phyloP scores from a whole-genome alignment of 371 early-diverging fungal species.

The Mortierella sp. region DNA sequence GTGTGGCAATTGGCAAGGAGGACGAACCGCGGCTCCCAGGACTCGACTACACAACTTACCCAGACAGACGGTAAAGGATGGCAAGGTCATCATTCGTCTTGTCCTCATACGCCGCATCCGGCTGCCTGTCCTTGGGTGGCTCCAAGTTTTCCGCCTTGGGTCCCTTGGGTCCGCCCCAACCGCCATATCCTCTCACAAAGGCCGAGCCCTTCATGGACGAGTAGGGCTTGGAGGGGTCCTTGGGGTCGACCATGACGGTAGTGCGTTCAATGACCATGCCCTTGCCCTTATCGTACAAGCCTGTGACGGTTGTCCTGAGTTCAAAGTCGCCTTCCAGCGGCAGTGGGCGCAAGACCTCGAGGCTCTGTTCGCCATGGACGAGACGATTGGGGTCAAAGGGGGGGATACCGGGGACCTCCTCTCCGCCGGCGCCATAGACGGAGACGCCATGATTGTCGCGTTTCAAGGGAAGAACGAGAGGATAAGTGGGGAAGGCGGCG shows the following conservation, averaged over 20 bases:
- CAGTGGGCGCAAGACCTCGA: conserved; percentile 67
- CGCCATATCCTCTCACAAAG: conserved; percentile 68
- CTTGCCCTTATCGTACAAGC: conserved; percentile 72
- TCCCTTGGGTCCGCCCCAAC: conserved; percentile 72
- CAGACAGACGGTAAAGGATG: conserved; percentile 73
- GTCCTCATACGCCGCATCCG: conserved; percentile 61
- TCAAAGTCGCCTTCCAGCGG: conserved; percentile 70
- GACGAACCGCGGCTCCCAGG: not conserved
- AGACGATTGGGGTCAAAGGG: conserved; percentile 71
- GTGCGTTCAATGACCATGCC: conserved; percentile 75
- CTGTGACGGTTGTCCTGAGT: conserved; percentile 56
- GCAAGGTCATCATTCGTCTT: conserved; percentile 65
- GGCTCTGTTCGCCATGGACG: conserved; percentile 79
- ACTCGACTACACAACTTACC: too few relatives aligned
- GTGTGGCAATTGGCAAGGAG: too few relatives aligned
- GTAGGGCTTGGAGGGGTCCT: conserved; percentile 62
- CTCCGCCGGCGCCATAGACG: conserved; percentile 61
- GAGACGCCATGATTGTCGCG: conserved; percentile 68
- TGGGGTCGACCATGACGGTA: conserved; percentile 63
- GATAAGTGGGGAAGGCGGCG: conserved; percentile 78
- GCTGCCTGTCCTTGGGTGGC: conserved; percentile 61
- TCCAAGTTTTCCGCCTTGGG: conserved; percentile 53
- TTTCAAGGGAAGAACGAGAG: conserved; percentile 68
- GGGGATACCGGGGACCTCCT: conserved; percentile 70
- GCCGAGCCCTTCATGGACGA: conserved; percentile 57